A percentile compares a stretch with the other conserved stretches of the same genome.
Evolutionary conservation across 1,284 basidiomycete species (phyloP).

Genomic region (Peniophora sp.): DNA sequence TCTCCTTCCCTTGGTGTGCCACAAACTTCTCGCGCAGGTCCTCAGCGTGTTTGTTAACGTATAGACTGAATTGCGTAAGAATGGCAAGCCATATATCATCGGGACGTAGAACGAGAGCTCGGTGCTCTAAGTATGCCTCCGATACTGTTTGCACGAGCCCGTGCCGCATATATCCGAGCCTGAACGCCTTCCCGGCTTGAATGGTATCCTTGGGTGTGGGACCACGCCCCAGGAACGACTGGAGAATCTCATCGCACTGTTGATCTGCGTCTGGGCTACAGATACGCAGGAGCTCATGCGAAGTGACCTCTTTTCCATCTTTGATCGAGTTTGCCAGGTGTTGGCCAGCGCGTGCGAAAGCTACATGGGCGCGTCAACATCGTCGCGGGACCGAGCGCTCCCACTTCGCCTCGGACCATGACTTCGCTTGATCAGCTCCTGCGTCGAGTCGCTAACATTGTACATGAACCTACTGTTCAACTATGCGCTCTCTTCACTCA

Average conservation of each 20-base stretch:
- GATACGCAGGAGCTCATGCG: background rate
- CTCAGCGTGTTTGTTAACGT: constrained; percentile 33
- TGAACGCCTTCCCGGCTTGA: background rate
- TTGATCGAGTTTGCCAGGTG: background rate
- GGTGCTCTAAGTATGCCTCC: constrained; percentile 30
- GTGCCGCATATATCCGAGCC: constrained; percentile 4
- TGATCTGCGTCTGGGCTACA: constrained; percentile 3
- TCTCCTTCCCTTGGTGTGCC: constrained; percentile 27
- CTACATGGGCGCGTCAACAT: no score
- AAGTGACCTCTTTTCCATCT: background rate
- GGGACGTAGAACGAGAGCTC: constrained; percentile 27
- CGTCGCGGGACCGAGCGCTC: no score
- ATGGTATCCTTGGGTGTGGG: background rate
- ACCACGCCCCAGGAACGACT: constrained; percentile 9
- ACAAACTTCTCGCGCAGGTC: constrained; percentile 31
- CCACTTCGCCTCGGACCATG: no score
- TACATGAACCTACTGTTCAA: no score
- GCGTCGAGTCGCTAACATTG: no score
- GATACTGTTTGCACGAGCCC: constrained; percentile 30
- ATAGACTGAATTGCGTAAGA: constrained; percentile 34
- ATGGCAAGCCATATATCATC: constrained; percentile 41
- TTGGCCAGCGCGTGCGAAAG: no score
- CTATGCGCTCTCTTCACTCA: no score
- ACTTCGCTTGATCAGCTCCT: no score
- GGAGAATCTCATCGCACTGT: constrained; percentile 8